Conservation (phyloP, 257 asterid species). For the Gentiana dahurica region DNA sequence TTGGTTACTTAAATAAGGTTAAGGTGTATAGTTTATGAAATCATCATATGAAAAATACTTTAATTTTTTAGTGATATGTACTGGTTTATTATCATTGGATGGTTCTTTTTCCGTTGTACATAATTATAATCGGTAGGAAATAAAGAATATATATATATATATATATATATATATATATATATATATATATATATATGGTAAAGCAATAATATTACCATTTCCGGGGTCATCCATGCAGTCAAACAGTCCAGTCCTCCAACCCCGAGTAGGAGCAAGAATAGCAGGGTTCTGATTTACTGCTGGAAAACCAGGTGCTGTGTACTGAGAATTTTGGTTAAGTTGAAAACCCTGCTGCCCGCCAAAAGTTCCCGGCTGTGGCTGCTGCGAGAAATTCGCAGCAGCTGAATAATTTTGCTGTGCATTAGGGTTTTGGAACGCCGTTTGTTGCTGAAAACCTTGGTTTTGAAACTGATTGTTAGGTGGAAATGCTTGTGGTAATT, state of each 20-base stretch:
- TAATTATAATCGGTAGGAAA: too few relatives aligned
- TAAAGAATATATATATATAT: not conserved
- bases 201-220: conserved; percentile 26
- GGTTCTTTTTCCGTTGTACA: too few relatives aligned
- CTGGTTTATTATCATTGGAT: too few relatives aligned
- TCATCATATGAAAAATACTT: too few relatives aligned
- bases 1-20: too few relatives aligned
- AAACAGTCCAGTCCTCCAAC: conserved; percentile 39
- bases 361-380: not conserved
- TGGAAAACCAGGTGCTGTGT: conserved; percentile 5
- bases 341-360: conserved; percentile 11
- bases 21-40: too few relatives aligned
- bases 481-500: conserved; percentile 6
- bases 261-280: conserved; percentile 8
- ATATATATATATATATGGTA: not conserved
- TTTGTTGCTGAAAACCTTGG: conserved; percentile 5
- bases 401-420: not conserved
- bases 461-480: not conserved
- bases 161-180: not conserved
- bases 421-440: conserved; percentile 2
- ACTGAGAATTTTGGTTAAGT: not conserved
- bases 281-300: conserved; percentile 4
- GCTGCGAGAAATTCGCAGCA: not conserved
- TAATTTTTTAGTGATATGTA: too few relatives aligned
- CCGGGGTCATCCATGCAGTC: conserved; percentile 47